Conservation (phyloP, 2,329 filamentous ascomycete genomes). For the Coleophoma crateriformis region DNA sequence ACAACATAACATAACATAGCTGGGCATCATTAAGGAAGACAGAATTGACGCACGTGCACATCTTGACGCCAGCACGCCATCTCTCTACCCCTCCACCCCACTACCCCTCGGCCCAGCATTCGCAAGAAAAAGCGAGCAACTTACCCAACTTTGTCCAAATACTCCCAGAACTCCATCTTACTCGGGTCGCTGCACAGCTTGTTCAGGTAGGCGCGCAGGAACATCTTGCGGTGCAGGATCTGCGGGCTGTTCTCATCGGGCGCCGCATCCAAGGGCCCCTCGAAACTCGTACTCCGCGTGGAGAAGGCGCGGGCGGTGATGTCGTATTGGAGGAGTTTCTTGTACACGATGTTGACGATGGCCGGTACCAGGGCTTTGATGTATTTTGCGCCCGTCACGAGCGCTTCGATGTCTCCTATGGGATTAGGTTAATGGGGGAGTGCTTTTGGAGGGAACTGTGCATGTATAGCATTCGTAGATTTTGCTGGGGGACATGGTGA, state of each 20-base stretch:
- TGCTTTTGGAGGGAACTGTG: neutral
- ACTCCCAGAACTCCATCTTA: constrained; percentile 19
- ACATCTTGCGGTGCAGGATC: constrained; percentile 53
- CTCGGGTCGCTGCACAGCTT: constrained; percentile 13
- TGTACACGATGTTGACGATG: constrained; percentile 78
- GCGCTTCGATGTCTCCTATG: constrained; percentile 15
- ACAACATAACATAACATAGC: too few species aligned
- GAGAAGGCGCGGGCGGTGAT: constrained; percentile 74
- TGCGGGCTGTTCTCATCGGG: constrained; percentile 38
- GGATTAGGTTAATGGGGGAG: neutral
- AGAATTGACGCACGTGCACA: too few species aligned
- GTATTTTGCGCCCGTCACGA: constrained; percentile 16
- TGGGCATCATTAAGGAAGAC: too few species aligned
- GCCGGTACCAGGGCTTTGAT: constrained; percentile 63
- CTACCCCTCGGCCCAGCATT: too few species aligned
- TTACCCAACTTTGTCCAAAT: constrained; percentile 14
- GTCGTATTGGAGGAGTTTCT: constrained; percentile 73
- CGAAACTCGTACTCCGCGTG: constrained; percentile 53
- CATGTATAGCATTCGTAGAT: neutral
- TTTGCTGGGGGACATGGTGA: neutral
- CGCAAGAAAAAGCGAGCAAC: neutral
- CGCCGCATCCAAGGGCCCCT: constrained; percentile 46
- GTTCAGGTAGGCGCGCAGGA: constrained; percentile 66
- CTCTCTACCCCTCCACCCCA: neutral
- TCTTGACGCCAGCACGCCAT: neutral